Percentiles rank a stretch among this genome's conserved stretches.
Evolutionary conservation across 768 basidiomycete species (phyloP).

Genomic region (Naganishia randhawae): DNA sequence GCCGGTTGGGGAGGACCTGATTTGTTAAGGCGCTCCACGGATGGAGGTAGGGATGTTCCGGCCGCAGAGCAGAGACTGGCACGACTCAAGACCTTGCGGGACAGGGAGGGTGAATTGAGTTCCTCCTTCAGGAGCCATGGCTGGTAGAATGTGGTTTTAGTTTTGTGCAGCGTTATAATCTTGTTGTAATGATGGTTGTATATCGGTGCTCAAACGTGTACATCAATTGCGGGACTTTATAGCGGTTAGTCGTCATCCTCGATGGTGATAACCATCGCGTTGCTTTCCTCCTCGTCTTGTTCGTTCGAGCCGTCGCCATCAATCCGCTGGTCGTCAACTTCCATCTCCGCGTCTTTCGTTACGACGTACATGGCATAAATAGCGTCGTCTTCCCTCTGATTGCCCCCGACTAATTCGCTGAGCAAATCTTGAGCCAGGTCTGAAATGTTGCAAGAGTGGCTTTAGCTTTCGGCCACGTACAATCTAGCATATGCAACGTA

Average conservation of each 20-base stretch:
- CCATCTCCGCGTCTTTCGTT: constrained; percentile 1
- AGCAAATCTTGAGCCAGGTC: constrained; percentile 15
- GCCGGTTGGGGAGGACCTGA: constrained; percentile 12
- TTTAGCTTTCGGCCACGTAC: background rate
- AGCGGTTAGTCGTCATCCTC: constrained; percentile 1
- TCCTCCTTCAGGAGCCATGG: constrained; percentile 29
- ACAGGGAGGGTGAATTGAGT: constrained; percentile 29
- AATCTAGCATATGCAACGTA: background rate
- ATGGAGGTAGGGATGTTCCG: constrained; percentile 13
- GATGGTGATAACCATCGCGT: constrained; percentile 7
- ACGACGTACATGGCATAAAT: constrained; percentile 15
- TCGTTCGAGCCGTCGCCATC: background rate
- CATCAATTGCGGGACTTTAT: background rate
- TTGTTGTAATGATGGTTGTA: constrained; percentile 2
- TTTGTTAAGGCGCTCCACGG: constrained; percentile 9
- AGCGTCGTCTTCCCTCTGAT: constrained; percentile 17
- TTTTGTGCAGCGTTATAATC: background rate
- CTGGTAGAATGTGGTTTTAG: constrained; percentile 10
- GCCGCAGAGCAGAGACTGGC: constrained; percentile 17
- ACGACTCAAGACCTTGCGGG: constrained; percentile 10
- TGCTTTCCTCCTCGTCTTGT: constrained; percentile 6
- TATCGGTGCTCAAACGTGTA: constrained; percentile 1
- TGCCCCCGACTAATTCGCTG: constrained; percentile 13
- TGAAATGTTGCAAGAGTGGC: background rate
- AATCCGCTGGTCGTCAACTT: background rate